These are phyloP conservation scores for Ophiorrhiza pumila DNA, from an alignment of 257 asterid genomes.

Conservation along the genomic window DNA sequence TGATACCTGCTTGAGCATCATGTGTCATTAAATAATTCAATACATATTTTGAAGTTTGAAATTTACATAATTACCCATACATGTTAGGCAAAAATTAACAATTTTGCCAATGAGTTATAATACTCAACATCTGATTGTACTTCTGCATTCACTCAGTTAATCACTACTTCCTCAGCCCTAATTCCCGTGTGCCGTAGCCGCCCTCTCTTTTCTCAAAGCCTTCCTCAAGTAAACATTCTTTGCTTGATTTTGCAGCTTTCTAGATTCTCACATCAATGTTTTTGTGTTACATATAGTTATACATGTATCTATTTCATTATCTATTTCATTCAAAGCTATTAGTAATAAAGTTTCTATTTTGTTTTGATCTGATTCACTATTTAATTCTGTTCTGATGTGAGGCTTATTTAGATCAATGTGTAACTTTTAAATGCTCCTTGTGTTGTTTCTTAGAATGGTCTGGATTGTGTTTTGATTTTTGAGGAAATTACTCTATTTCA, in stretches of 20 bases:
- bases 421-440: background rate
- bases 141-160: background rate
- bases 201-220: background rate
- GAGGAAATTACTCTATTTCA: background rate
- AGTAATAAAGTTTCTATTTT: background rate
- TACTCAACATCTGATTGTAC: background rate
- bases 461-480: background rate
- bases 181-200: background rate
- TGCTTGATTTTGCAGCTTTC: background rate
- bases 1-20: background rate
- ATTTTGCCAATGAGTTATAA: background rate
- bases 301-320: background rate
- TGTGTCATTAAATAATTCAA: background rate
- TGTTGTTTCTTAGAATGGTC: background rate
- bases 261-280: background rate
- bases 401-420: background rate
- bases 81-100: background rate
- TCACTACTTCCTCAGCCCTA: background rate
- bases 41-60: no score
- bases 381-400: background rate
- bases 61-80: background rate
- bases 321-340: background rate
- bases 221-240: background rate
- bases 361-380: background rate
- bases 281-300: background rate